Base-by-base conservation (phyloP, 208 protist genomes). In the Tritrichomonas foetus region DNA sequence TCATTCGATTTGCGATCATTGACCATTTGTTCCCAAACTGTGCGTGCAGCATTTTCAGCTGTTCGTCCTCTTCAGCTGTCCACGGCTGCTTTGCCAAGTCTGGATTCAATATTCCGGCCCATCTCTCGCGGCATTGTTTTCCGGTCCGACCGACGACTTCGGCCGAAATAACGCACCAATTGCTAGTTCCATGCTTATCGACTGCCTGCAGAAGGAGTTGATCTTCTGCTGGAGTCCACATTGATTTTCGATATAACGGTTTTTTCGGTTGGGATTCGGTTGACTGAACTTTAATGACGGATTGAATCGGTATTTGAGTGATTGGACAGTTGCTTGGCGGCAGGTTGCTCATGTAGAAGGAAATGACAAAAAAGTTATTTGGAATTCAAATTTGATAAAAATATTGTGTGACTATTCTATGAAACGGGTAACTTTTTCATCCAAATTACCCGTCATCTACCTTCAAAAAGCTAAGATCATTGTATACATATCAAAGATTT, bases 51-150 rank as follows among this genome's bases (percentile, higher is more conserved):
- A n/a, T 22, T 78, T 13, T 22, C 25, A 78, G 20, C 1, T 16
- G 2, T 13, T 44, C 3, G 25, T 78, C 69, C 44, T 78, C 69
- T 44, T 47, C 36, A 9, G 8, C 5, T 8, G 69, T 78, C 69
- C 69, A 78, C 20, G 69, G 36, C 44, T 44, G 14, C 25, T 78
- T 78, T 20, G 25, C 20, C 8, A 78, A n/a, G 44, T 3, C 11
- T 27, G 69, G 36, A 25, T 78, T 44, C 44, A 78, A 44, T 27
- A n/a, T 3, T 78, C 69, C 69, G 5, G 25, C 25, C 69, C 69
- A 78, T 78, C 69, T 78, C 44, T 78, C 69, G 1, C 69, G 27
- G 20, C 69, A 78, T 78, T 78, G 69, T 20, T 78, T 78, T 78
- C 33, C 5, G 9, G 69, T 78, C 20, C 69, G 64, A 20, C 64